Evolutionary conservation across 176 grass and related monocot species (phyloP).

Genomic region (Alopecurus myosuroides): DNA sequence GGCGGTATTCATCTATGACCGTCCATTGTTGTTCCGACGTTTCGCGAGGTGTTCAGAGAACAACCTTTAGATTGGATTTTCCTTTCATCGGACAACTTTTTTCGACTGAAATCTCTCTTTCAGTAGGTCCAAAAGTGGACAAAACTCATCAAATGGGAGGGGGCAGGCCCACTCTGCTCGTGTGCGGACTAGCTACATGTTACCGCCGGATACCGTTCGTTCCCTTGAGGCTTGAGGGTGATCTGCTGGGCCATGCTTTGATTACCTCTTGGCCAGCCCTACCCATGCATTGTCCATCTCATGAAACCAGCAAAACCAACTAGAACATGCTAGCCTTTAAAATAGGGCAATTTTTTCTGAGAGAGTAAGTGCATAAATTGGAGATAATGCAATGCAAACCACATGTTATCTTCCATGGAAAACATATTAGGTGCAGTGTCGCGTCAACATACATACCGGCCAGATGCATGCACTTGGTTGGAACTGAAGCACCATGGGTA

Average conservation of each 20-base stretch:
- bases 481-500: too few species aligned
- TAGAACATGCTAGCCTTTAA: not conserved
- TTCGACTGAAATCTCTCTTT: conserved; percentile 3
- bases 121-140: not conserved
- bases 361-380: not conserved
- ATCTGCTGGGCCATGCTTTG: conserved; percentile 26
- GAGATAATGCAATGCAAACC: not conserved
- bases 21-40: not conserved
- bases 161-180: conserved; percentile 10
- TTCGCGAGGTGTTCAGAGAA: not conserved
- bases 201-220: not conserved
- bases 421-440: conserved; percentile 23
- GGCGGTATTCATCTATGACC: not conserved
- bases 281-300: too few species aligned
- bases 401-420: conserved; percentile 14
- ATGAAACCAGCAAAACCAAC: conserved; percentile 29
- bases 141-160: conserved; percentile 10
- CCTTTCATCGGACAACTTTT: conserved; percentile 1
- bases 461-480: conserved; percentile 43
- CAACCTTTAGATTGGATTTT: not conserved
- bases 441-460: conserved; percentile 9
- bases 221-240: not conserved
- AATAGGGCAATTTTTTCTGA: not conserved
- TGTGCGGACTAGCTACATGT: not conserved
- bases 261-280: conserved; percentile 17